Evolutionary conservation across 805 yeast genomes (phyloP).

Genomic region (Clavispora santaluciae): DNA sequence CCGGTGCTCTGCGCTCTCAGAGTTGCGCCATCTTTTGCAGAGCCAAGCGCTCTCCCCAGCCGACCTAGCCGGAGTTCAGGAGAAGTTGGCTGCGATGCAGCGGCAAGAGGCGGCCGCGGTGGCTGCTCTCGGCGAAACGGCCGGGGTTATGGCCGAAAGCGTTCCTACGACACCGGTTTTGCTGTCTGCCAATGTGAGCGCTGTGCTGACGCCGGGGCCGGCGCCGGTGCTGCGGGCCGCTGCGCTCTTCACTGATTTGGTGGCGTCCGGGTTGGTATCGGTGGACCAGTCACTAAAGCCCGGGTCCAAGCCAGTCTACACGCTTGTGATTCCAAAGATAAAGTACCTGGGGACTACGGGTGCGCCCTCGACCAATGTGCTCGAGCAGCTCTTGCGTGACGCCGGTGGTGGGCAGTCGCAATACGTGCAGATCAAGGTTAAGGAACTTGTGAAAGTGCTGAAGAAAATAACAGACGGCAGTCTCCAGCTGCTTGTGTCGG

Average conservation of each 20-base stretch:
- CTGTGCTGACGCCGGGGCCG: conserved; percentile 11
- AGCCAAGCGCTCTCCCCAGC: conserved; percentile 29
- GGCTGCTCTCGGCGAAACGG: background rate
- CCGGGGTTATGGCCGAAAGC: background rate
- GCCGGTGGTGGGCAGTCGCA: conserved; percentile 17
- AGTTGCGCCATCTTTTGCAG: conserved; percentile 37
- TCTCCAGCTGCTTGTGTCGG: conserved; percentile 35
- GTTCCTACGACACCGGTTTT: background rate
- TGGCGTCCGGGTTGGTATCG: conserved; percentile 34
- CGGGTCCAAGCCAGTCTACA: conserved; percentile 32
- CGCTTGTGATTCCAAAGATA: conserved; percentile 26
- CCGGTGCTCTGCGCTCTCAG: conserved; percentile 40
- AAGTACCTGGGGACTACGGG: conserved; percentile 18
- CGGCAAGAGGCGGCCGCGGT: conserved; percentile 22
- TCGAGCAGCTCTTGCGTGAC: conserved; percentile 12
- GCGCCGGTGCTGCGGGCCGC: conserved; percentile 17
- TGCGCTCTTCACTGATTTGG: conserved; percentile 29
- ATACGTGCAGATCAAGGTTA: conserved; percentile 30
- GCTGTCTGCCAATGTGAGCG: background rate
- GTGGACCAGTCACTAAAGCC: conserved; percentile 39
- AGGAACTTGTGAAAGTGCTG: conserved; percentile 26
- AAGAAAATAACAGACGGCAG: conserved; percentile 10
- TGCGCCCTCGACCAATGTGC: conserved; percentile 8
- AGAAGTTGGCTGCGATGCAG: conserved; percentile 34
- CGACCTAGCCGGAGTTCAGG: conserved; percentile 35